Percentiles rank a stretch among this genome's conserved stretches.
These are phyloP conservation scores for Rhodotorula sp. DNA, from an alignment of 1,284 basidiomycete species.

Conservation along the genomic window DNA sequence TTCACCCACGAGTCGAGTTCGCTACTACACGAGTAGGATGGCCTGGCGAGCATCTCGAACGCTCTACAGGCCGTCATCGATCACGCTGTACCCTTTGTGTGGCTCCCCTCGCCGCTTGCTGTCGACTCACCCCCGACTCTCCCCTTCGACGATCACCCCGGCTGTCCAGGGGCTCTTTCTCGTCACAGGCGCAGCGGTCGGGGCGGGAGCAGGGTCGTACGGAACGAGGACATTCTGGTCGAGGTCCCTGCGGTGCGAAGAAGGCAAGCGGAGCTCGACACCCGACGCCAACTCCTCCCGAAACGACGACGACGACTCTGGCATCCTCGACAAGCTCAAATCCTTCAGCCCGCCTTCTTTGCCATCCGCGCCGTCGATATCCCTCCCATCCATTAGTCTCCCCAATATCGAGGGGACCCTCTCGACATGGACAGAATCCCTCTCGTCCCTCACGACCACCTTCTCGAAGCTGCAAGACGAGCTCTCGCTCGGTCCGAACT, in stretches of 20 bases:
- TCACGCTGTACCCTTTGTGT: neutral
- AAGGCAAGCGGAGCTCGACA: neutral
- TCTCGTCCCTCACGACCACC: slow-evolving; percentile 46
- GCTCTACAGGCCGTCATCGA: neutral
- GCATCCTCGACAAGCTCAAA: slow-evolving; percentile 7
- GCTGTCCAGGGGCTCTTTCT: neutral
- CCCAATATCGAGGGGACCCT: slow-evolving; percentile 42
- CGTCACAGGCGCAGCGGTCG: neutral
- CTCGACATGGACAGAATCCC: slow-evolving; percentile 47
- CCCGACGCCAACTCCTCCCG: too few relatives aligned
- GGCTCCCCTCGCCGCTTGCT: neutral
- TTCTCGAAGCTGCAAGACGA: slow-evolving; percentile 48
- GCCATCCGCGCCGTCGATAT: slow-evolving; percentile 35
- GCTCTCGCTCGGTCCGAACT: slow-evolving; percentile 49
- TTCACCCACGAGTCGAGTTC: neutral
- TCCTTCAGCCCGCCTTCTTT: neutral
- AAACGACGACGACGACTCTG: neutral
- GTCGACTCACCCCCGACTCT: neutral
- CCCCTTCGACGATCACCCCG: neutral
- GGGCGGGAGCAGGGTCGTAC: neutral
- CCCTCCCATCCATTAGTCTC: slow-evolving; percentile 44
- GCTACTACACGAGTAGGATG: neutral
- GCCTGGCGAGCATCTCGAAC: neutral
- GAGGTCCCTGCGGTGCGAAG: neutral
- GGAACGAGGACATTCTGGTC: neutral